Percentiles rank a stretch among this genome's conserved stretches.
Conservation (phyloP, 805 yeast genomes). For the Spathaspora passalidarum region DNA sequence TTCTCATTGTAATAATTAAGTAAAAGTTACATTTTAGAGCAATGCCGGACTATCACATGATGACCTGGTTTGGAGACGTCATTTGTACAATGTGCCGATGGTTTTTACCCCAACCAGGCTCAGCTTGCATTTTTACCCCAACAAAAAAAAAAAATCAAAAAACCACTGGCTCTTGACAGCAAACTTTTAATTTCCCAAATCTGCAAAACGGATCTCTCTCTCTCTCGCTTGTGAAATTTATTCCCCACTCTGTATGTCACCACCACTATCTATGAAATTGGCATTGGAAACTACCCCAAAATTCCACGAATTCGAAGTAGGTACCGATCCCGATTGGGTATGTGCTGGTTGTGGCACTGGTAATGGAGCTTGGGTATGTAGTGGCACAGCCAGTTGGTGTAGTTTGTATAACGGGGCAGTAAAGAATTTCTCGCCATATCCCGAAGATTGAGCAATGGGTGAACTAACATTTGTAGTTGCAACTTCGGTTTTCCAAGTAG, state of each 20-base stretch:
- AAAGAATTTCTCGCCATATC: constrained; percentile 4
- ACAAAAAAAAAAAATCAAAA: too few relatives aligned
- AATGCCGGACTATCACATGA: too few relatives aligned
- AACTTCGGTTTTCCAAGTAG: constrained; percentile 3
- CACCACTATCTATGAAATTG: neutral
- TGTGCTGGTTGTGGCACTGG: neutral
- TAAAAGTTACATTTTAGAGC: too few relatives aligned
- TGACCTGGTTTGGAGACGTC: too few relatives aligned
- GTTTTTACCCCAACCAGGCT: too few relatives aligned
- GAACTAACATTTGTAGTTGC: neutral
- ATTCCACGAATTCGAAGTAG: neutral
- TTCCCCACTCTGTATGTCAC: neutral
- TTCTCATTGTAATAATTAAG: too few relatives aligned
- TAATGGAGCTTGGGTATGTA: neutral
- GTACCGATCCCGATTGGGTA: neutral
- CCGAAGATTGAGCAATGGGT: constrained; percentile 4
- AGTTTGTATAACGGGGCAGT: constrained; percentile 3
- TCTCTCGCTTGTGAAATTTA: neutral
- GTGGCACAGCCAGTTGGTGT: constrained; percentile 6
- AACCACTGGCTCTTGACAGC: too few relatives aligned
- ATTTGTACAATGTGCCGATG: too few relatives aligned
- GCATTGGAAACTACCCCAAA: neutral
- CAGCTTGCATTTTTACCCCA: too few relatives aligned
- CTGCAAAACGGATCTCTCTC: neutral
- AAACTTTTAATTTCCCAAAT: too few relatives aligned